Evolutionary conservation across 495 filamentous ascomycete genomes (phyloP), one percentile per base, ranked within the genome.

Genomic region (Tetracladium marchalianum): DNA sequence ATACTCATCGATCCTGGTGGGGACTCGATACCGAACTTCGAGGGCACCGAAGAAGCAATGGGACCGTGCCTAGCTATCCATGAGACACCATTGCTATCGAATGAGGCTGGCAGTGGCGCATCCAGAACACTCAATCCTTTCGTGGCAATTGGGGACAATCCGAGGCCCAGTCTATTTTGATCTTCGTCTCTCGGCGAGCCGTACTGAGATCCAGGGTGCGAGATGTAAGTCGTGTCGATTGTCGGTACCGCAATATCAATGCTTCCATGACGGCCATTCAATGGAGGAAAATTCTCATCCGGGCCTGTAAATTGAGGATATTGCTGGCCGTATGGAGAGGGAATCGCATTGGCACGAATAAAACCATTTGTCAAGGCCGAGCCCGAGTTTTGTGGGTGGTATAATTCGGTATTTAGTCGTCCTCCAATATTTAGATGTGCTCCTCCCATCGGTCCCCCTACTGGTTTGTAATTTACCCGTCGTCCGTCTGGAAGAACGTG

Each of bases 31-130:
- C 87, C 88, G 56, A 97, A 96, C 52, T 89, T 87, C 11, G 88
- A 84, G 1, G 92, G 92, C 31, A 98, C 82, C 1, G 92, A 97
- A 7, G 90, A 84, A 11, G 90, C 90, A 54, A 93, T 87, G 0
- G 92, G 87, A 1, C 87, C 93, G 58, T 88, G 85, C 41, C 89
- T 77, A 18, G 92, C 90, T 44, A 85, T 85, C 57, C 87, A 84
- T 5, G 90, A 95, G 15, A 95, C 86, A 36, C 92, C 92, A 54
- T 97, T 89, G 57, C 87, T 94, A 61, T 97, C 93, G 59, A 98
- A 96, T 1, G 92, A 97, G 10, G 87, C 88, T 8, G 92, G 92
- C 18, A 98, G 78, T 1, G 87, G 87, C 6, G 89, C 93, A 69
- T 98, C 92, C 15, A 96, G 75, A n/a, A 88, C 86, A 37, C 78